Conservation (phyloP, 2,329 filamentous ascomycete genomes). For the Diplodia corticola region DNA sequence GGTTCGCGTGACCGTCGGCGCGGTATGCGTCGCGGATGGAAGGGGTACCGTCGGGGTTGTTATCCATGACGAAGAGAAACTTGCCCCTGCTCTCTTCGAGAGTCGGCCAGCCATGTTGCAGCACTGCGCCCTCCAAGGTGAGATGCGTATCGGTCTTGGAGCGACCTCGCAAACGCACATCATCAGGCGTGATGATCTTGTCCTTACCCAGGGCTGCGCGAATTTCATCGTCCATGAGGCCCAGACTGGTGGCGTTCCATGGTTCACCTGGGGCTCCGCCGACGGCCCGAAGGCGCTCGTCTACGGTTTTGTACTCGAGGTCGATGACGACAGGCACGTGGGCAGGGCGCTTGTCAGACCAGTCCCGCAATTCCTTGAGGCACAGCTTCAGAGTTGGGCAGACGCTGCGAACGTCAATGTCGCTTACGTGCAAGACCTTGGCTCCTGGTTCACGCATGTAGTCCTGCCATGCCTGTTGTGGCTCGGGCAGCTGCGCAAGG, state of each 20-base stretch:
- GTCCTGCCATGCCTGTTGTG: conserved; percentile 39
- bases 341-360: conserved; percentile 46
- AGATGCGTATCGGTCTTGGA: conserved; percentile 26
- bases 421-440: conserved; percentile 55
- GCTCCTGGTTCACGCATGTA: conserved; percentile 46
- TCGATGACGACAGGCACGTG: conserved; percentile 53
- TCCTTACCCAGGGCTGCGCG: conserved; percentile 43
- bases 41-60: conserved; percentile 32
- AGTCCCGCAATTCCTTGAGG: conserved; percentile 45
- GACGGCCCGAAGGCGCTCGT: conserved; percentile 36
- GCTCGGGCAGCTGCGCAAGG: conserved; percentile 42
- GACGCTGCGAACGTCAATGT: conserved; percentile 48
- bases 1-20: conserved; percentile 34
- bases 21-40: conserved; percentile 44
- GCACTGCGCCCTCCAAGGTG: conserved; percentile 50
- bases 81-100: conserved; percentile 47
- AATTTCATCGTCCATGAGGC: conserved; percentile 51
- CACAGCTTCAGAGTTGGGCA: conserved; percentile 52
- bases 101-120: conserved; percentile 52
- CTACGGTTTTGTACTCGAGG: conserved; percentile 52
- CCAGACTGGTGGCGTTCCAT: conserved; percentile 48
- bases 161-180: conserved; percentile 39
- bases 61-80: conserved; percentile 55
- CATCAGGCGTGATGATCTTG: conserved; percentile 51
- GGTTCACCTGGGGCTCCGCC: conserved; percentile 44